Evolutionary conservation across 2,329 filamentous ascomycete genomes (phyloP), one percentile per base, ranked within the genome.

Genomic region (Coniosporium tulheliwenetii): DNA sequence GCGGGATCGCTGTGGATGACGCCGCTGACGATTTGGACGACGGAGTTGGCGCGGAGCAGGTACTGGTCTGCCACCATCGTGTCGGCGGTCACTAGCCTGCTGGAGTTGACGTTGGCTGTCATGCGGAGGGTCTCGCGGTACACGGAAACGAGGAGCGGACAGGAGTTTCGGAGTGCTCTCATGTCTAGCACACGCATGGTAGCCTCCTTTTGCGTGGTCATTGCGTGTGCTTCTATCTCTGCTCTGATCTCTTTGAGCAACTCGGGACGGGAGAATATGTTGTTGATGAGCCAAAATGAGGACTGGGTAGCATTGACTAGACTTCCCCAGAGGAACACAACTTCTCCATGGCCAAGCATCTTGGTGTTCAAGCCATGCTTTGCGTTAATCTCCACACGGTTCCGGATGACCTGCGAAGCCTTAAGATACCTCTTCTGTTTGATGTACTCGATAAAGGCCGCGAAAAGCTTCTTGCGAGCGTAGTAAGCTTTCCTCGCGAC

Each of bases 41-140:
- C 46, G 4, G 57, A 52, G 14, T 56, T 58, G 34, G 64, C 64
- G 39, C 60, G 59, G 13, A 71, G 53, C n/a, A 65, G 54, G 43
- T 64, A 68, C 3, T 51, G 56, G 42, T 62, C 55, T 10, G 56
- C 55, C 19, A 69, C 47, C 2, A 61, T 41, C 1, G 62, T 65
- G 37, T 71, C 67, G 32, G 57, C 45, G 10, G 56, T 46, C n/a
- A 70, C 60, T 8, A 55, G 51, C 8, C 69, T 60, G 30, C 56
- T 60, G 10, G 60, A 60, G 10, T 59, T 50, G 5, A 58, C 52
- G 3, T 60, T 57, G 29, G 62, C 62, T 10, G 48, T 51, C 2
- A 69, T 41, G 7, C 69, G 64, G 41, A 70, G 51, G 0, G 58
- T 59, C 47, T 72, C 69, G 16, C 62, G 60, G 46, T 64, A 69